Evolutionary conservation across 139 green algal species (phyloP).

Genomic region (Nannochloris sp.): DNA sequence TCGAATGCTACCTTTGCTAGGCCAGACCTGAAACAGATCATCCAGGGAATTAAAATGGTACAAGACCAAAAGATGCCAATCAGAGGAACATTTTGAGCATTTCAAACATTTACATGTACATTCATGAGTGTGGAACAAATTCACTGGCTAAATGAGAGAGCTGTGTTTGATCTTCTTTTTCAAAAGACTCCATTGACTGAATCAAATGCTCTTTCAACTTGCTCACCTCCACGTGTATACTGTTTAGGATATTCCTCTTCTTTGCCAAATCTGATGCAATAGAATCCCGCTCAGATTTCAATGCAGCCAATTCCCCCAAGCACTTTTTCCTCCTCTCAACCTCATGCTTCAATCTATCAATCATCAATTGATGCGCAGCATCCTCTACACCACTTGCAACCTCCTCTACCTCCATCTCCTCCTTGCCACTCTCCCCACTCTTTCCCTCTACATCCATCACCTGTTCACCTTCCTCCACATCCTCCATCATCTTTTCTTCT

Average conservation of each 20-base stretch:
- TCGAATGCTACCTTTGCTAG: constrained; percentile 44
- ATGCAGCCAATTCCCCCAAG: constrained; percentile 18
- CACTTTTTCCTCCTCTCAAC: constrained; percentile 13
- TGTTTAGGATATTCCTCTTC: constrained; percentile 18
- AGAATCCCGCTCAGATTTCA: constrained; percentile 17
- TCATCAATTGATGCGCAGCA: constrained; percentile 24
- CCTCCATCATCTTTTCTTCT: neutral
- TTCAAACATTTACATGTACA: neutral
- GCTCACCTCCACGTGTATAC: constrained; percentile 14
- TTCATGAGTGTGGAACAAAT: constrained; percentile 5
- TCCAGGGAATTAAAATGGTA: constrained; percentile 31
- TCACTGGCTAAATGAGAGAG: neutral
- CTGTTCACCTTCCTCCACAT: neutral
- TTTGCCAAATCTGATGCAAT: constrained; percentile 25
- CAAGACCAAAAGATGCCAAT: constrained; percentile 34
- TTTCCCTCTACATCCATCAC: neutral
- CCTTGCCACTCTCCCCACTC: neutral
- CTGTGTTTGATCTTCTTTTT: neutral
- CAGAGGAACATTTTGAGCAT: constrained; percentile 19
- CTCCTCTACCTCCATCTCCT: neutral
- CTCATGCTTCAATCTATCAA: constrained; percentile 24
- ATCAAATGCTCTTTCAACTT: constrained; percentile 15
- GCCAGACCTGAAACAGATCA: constrained; percentile 41
- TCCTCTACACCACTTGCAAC: neutral
- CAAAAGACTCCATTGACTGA: constrained; percentile 10